Conservation (phyloP, 164 flowering plant genomes). For the Malania oleifera region DNA sequence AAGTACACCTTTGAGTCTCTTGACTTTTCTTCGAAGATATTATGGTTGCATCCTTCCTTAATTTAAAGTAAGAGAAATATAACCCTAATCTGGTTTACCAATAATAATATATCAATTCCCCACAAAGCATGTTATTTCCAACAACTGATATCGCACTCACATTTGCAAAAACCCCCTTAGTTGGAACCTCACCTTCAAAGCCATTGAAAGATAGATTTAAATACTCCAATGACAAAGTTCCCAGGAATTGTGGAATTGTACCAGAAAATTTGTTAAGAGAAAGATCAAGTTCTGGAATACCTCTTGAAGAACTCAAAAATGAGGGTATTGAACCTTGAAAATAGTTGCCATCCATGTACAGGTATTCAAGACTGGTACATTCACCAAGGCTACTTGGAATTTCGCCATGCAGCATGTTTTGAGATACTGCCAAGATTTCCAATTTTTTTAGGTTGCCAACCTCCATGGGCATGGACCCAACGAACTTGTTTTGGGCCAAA, state of each 20-base stretch:
- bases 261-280: conserved; percentile 19
- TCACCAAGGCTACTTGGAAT: conserved; percentile 12
- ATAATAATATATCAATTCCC: too few relatives aligned
- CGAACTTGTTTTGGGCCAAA: neutral
- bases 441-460: conserved; percentile 10
- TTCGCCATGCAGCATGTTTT: conserved; percentile 13
- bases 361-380: conserved; percentile 7
- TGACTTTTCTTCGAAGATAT: too few relatives aligned
- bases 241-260: conserved; percentile 5
- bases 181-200: conserved; percentile 17
- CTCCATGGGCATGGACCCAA: conserved; percentile 10
- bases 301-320: conserved; percentile 8
- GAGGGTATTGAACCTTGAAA: conserved; percentile 14
- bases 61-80: too few relatives aligned
- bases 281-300: conserved; percentile 8
- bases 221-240: too few relatives aligned
- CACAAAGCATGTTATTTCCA: neutral
- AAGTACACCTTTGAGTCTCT: too few relatives aligned
- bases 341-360: conserved; percentile 4
- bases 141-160: conserved; percentile 1
- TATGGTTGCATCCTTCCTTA: too few relatives aligned
- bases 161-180: neutral
- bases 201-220: conserved; percentile 3
- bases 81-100: too few relatives aligned
- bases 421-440: neutral